Evolutionary conservation across 106 monocot species (phyloP).

Genomic region (Narthecium ossifragum): DNA sequence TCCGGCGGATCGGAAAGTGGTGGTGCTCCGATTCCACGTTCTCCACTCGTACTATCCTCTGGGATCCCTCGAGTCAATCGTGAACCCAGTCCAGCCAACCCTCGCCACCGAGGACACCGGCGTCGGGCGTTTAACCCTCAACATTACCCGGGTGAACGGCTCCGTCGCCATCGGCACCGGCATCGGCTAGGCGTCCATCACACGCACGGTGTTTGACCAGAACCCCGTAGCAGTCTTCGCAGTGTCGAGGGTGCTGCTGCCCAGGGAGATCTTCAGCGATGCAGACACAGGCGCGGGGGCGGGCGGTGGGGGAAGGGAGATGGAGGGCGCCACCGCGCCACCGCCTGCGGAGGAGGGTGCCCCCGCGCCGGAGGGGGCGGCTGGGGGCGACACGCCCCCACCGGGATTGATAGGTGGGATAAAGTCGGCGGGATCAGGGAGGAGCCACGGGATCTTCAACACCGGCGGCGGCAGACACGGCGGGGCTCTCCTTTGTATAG

Average conservation of each 20-base stretch:
- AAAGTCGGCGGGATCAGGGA: conserved; percentile 11
- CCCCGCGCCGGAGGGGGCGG: conserved; percentile 7
- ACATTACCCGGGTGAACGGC: conserved; percentile 87
- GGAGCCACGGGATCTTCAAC: not conserved
- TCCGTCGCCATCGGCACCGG: conserved; percentile 88
- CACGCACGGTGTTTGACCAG: conserved; percentile 91
- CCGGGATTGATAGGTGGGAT: conserved; percentile 18
- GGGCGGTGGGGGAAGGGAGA: conserved; percentile 14
- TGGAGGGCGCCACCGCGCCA: not conserved
- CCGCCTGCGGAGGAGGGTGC: conserved; percentile 11
- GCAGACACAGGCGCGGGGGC: conserved; percentile 15
- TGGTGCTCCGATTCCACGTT: conserved; percentile 86
- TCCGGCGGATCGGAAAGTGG: conserved; percentile 74
- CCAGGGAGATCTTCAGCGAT: conserved; percentile 66
- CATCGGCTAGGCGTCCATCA: conserved; percentile 73
- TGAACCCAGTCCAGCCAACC: conserved; percentile 96
- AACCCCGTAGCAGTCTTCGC: conserved; percentile 93
- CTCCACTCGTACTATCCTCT: conserved; percentile 97
- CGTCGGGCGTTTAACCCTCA: conserved; percentile 79
- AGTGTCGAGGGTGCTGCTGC: conserved; percentile 76
- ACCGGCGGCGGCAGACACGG: not conserved
- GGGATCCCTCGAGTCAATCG: conserved; percentile 91
- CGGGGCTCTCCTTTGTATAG: conserved; percentile 11
- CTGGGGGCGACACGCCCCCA: conserved; percentile 22
- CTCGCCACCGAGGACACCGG: conserved; percentile 78